Base-by-base conservation (phyloP, 768 basidiomycete genomes). In the Boletus patriciae region DNA sequence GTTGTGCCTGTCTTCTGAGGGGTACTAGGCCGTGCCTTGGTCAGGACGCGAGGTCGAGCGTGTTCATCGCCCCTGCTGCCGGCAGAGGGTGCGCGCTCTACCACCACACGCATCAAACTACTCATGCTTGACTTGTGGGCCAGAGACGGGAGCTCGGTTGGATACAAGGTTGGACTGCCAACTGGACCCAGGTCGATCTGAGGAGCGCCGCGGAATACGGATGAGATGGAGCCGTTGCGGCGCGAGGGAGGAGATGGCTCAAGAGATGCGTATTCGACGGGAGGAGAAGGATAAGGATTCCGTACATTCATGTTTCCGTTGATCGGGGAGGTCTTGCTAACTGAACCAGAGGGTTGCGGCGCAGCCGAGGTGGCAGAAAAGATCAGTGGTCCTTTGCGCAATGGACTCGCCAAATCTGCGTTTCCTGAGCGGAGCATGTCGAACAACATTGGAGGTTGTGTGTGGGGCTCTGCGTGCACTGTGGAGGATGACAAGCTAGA, bases 381-480 rank as follows among this genome's bases (percentile, higher is more conserved):
- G 33, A 89, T 88, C 23, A 84, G 75, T 1, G 87, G 85, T 21
- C 81, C 83, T 19, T 80, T 81, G 54, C 74, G 76, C 6, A 70
- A 44, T 4, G 66, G 59, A 58, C 61, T 6, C 50, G 42, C 45
- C 52, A 34, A 61, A 51, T 52, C 69, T 6, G 59, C 2, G 33
- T 55, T 50, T 31, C 58, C 64, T 1, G 65, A 58, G 44, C 67
- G 62, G 15, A 66, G 53, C 13, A 64, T 37, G 60, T 70, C 68
- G 29, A 52, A 66, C 12, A 59, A 23, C 67, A 66, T 57, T 3
- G 68, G 59, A 0, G 55, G 16, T 5, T 11, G 57, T 18, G 55
- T 4, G 37, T 50, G 34, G 9, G 44, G 21, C 1, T 59, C 47
- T 16, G 34, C 8, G 27, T 47, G 38, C 13, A 7, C 41, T 13